phyloP scores from a whole-genome alignment of 129 eudicot species.

The Centella asiatica region DNA sequence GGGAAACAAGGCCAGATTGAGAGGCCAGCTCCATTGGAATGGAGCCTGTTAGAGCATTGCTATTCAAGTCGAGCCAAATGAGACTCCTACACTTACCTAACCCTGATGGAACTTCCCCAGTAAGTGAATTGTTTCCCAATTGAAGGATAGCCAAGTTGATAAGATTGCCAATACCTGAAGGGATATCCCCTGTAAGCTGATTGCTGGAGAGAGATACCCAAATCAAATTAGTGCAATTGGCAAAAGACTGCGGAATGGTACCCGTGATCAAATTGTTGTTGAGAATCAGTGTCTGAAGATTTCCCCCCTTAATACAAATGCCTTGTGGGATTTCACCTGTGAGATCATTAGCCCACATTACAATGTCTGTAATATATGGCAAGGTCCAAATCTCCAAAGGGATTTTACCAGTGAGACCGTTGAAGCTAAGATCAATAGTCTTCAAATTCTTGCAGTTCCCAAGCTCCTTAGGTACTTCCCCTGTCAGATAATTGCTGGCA shows the following conservation, averaged over 20 bases:
- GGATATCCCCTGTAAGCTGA: constrained; percentile 49
- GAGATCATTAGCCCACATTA: constrained; percentile 83
- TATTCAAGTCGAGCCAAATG: constrained; percentile 83
- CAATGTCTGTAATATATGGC: constrained; percentile 53
- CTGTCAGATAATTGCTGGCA: constrained; percentile 51
- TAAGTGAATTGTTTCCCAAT: constrained; percentile 67
- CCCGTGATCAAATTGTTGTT: constrained; percentile 69
- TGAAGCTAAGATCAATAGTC: constrained; percentile 78
- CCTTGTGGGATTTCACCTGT: constrained; percentile 78
- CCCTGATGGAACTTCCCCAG: constrained; percentile 53
- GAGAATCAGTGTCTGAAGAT: constrained; percentile 71
- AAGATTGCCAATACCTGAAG: constrained; percentile 54
- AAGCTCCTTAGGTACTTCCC: constrained; percentile 46
- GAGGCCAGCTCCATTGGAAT: constrained; percentile 60
- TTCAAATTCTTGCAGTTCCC: constrained; percentile 57
- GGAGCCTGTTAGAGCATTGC: constrained; percentile 52
- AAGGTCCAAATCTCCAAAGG: constrained; percentile 58
- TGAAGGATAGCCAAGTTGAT: constrained; percentile 78
- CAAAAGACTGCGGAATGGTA: constrained; percentile 51
- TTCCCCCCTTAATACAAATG: constrained; percentile 71
- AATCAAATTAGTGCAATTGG: constrained; percentile 62
- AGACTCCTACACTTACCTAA: constrained; percentile 59
- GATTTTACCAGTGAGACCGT: constrained; percentile 38
- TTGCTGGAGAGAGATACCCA: constrained; percentile 86
- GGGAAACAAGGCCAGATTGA: constrained; percentile 54